Conservation (phyloP, 805 yeast genomes). For the Ogataea nakhonphanomensis region DNA sequence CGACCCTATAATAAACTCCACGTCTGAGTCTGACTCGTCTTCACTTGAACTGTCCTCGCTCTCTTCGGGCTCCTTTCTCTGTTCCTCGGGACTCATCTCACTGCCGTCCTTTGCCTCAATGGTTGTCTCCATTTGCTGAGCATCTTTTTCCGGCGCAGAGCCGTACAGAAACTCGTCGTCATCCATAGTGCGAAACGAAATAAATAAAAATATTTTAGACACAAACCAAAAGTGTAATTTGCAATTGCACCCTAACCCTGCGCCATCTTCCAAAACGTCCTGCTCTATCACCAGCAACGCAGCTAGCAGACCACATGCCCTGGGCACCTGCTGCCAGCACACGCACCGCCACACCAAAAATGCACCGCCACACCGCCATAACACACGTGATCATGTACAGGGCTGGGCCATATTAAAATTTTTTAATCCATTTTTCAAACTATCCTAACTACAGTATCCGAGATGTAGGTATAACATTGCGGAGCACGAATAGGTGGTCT, state of each 20-base stretch:
- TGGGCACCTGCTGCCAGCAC: too few relatives aligned
- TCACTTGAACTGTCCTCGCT: slow-evolving; percentile 28
- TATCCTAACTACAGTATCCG: slow-evolving; percentile 12
- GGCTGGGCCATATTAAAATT: slow-evolving; percentile 8
- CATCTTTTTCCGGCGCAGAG: slow-evolving; percentile 35
- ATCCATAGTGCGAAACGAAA: slow-evolving; percentile 33
- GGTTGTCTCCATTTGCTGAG: slow-evolving; percentile 19
- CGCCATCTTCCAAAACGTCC: too few relatives aligned
- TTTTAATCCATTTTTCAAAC: slow-evolving; percentile 11
- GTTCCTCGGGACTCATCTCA: slow-evolving; percentile 24
- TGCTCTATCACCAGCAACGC: too few relatives aligned
- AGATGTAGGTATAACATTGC: slow-evolving; percentile 9
- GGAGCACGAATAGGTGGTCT: too few relatives aligned
- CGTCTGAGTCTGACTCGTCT: slow-evolving; percentile 50
- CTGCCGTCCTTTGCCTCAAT: slow-evolving; percentile 23
- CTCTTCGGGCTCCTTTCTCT: slow-evolving; percentile 17
- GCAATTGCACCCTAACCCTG: too few relatives aligned
- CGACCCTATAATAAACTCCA: slow-evolving; percentile 75
- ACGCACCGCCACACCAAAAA: not conserved
- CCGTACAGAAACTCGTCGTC: slow-evolving; percentile 70
- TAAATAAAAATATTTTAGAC: slow-evolving; percentile 1
- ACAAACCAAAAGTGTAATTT: not conserved
- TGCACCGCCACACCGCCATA: not conserved
- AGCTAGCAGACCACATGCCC: too few relatives aligned
- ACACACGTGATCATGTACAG: slow-evolving; percentile 6